Base-by-base conservation (phyloP, 2,329 filamentous ascomycete species). In the Fusarium domesticum region DNA sequence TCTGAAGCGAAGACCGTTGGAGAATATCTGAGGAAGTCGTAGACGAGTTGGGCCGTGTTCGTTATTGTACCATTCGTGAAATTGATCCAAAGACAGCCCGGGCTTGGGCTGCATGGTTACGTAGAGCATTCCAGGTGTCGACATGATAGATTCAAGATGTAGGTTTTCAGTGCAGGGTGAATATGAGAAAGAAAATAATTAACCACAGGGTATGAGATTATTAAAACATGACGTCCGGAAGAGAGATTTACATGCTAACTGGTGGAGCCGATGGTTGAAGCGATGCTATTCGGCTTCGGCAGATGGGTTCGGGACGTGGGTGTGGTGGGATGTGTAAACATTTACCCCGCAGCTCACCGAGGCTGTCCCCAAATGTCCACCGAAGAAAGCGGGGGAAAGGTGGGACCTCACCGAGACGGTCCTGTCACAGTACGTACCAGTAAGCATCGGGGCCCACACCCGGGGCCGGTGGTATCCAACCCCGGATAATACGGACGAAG, bases 61-160 rank as follows among this genome's bases (percentile, higher is more conserved):
- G 67, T 90, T 93, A 72, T 95, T 91, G 73, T 95, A 95, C 87
- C 88, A 92, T 64, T 95, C 88, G 67, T 95, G 86, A 69, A 95
- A 95, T 60, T 87, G 81, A 50, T 80, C 74, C 37, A 77, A 68
- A 43, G 83, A 73, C 57, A 89, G 75, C 54, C 76, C 77, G 45
- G 79, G 73, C 64, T 79, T 76, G 58, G 89, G 88, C 68, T 91
- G 83, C 85, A 95, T 95, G 14, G 87, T 90, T 56, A 95, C 89
- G 65, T 85, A 89, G 61, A 95, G 82, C 59, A 90, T 81, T 47
- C 89, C 89, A 8, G 78, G 78, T 42, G 67, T 72, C 47, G 66
- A 54, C 65, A 69, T 70, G 40, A 41, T 55, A 37, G 39, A 39
- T 19, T 14, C 4, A 39, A 16, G 32, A 17, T 16, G 32, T 6